Conservation (phyloP, 352 stramenopile genomes). For the Achlya hypogyna region DNA sequence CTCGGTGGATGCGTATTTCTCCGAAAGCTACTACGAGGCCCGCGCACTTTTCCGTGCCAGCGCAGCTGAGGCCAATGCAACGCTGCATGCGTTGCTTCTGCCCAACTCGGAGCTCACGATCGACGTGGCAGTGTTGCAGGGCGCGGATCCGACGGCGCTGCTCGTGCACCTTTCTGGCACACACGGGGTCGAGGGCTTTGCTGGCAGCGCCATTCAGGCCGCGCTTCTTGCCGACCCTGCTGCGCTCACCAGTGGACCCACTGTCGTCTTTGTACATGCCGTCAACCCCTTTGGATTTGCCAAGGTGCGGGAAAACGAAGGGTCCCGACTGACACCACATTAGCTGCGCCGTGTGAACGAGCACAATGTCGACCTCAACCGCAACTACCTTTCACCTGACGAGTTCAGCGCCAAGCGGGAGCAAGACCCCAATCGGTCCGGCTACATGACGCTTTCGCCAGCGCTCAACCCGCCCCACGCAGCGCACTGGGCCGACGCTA, state of each 20-base stretch:
- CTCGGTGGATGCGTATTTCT: conserved; percentile 27
- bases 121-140: conserved; percentile 52
- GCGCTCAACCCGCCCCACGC: conserved; percentile 52
- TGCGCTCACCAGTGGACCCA: conserved; percentile 31
- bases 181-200: conserved; percentile 75
- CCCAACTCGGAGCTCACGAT: conserved; percentile 45
- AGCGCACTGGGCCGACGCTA: conserved; percentile 21
- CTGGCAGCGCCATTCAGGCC: conserved; percentile 73
- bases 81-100: conserved; percentile 44
- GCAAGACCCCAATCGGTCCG: conserved; percentile 60
- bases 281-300: conserved; percentile 90
- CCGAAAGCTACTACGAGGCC: conserved; percentile 54
- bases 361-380: conserved; percentile 92
- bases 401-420: conserved; percentile 38
- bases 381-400: conserved; percentile 70
- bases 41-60: conserved; percentile 45
- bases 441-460: conserved; percentile 67
- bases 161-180: conserved; percentile 68
- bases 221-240: conserved; percentile 27
- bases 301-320: conserved; percentile 24
- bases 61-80: conserved; percentile 26
- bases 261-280: conserved; percentile 86
- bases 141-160: conserved; percentile 38
- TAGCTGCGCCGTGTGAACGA: conserved; percentile 86
- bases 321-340: background rate